Percentiles rank a stretch among this genome's conserved stretches.
phyloP scores from a whole-genome alignment of 768 basidiomycete species.

The Leccinum sublutescens region DNA sequence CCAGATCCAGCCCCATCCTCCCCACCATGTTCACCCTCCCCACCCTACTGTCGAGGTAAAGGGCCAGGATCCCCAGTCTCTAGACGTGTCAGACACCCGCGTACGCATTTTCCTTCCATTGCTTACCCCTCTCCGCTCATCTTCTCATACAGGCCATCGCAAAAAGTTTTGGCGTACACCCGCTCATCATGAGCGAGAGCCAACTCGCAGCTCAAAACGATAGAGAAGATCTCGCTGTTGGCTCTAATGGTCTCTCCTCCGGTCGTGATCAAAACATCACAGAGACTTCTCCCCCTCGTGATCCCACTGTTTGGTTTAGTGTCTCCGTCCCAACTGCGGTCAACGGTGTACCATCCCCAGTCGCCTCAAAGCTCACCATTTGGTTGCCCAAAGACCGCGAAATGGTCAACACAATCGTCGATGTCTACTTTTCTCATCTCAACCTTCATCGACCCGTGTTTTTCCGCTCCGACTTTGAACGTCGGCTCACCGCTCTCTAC shows the following conservation, averaged over 20 bases:
- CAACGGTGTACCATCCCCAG: constrained; percentile 15
- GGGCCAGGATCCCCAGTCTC: constrained; percentile 75
- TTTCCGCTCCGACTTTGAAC: constrained; percentile 64
- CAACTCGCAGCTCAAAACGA: constrained; percentile 52
- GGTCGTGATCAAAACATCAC: constrained; percentile 62
- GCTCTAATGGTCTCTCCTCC: constrained; percentile 65
- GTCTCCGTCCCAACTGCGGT: constrained; percentile 52
- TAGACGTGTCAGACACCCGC: constrained; percentile 74
- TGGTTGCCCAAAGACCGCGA: constrained; percentile 79
- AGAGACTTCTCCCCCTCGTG: constrained; percentile 56
- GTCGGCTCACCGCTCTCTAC: constrained; percentile 64
- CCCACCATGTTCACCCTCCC: constrained; percentile 24
- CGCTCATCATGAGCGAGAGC: constrained; percentile 64
- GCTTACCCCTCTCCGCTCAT: constrained; percentile 3
- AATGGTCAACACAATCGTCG: constrained; percentile 59
- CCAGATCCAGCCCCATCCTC: constrained; percentile 30
- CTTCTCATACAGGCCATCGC: constrained; percentile 53
- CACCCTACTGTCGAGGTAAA: constrained; percentile 44
- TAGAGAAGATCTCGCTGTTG: constrained; percentile 76
- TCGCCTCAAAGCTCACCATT: constrained; percentile 38
- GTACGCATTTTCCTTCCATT: constrained; percentile 28
- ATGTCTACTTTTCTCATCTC: constrained; percentile 74
- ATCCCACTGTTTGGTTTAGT: constrained; percentile 59
- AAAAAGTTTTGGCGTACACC: constrained; percentile 75
- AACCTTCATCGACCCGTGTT: constrained; percentile 81